Percentiles rank a stretch among this genome's conserved stretches.
Conservation (phyloP, 179 eudicot species). For the Spergularia azorica region DNA sequence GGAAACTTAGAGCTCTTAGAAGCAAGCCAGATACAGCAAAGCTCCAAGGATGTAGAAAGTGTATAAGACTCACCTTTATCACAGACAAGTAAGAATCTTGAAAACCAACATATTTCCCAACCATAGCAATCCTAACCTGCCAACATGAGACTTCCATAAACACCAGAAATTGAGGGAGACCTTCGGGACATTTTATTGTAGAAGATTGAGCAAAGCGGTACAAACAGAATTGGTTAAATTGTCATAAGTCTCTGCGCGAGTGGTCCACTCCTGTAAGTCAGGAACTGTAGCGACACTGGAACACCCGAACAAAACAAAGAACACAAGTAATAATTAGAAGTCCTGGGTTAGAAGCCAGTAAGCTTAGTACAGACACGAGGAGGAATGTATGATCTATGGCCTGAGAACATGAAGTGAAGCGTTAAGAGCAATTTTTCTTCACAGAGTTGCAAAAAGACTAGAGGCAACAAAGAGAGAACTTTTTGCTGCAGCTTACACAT, state of each 20-base stretch:
- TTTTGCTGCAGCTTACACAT: neutral
- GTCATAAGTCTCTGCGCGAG: conserved; percentile 86
- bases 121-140: conserved; percentile 98
- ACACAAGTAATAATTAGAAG: neutral
- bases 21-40: neutral
- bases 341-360: neutral
- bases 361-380: neutral
- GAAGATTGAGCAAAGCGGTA: conserved; percentile 1
- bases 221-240: conserved; percentile 73
- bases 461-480: neutral
- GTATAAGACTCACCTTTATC: conserved; percentile 56
- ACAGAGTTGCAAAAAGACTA: neutral
- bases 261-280: conserved; percentile 82
- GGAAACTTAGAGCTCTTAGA: neutral
- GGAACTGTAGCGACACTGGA: conserved; percentile 80
- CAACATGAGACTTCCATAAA: conserved; percentile 19
- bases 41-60: neutral
- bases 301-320: conserved; percentile 20
- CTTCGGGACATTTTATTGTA: neutral
- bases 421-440: neutral
- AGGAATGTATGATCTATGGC: neutral
- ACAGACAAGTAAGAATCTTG: conserved; percentile 94
- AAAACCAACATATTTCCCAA: conserved; percentile 95
- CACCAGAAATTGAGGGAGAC: neutral
- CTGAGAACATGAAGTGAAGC: neutral